These are phyloP conservation scores for Hyphopichia homilentoma DNA, from an alignment of 805 yeast species.

Conservation along the genomic window DNA sequence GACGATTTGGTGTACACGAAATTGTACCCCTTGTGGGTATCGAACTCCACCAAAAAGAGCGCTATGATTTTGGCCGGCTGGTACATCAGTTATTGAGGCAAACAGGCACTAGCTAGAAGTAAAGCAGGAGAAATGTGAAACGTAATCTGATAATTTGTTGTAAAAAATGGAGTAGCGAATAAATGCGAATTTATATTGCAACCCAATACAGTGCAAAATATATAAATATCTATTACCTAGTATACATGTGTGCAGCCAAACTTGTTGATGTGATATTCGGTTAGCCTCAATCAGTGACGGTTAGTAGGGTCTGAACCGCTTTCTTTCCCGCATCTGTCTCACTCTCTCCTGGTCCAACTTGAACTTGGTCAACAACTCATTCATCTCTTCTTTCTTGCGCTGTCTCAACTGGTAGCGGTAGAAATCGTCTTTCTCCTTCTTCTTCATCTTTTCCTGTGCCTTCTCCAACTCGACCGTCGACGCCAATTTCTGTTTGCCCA, in stretches of 20 bases:
- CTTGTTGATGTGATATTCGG: no score
- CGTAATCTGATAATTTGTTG: no score
- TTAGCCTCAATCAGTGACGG: no score
- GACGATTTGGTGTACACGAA: conserved; percentile 31
- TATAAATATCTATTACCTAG: no score
- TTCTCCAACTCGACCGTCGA: conserved; percentile 33
- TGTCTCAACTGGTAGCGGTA: conserved; percentile 96
- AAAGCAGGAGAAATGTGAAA: no score
- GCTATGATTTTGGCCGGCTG: conserved; percentile 26
- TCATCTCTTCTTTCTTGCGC: conserved; percentile 87
- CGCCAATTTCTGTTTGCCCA: conserved; percentile 50
- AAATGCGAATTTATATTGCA: no score
- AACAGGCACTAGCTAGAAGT: no score
- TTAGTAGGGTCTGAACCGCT: conserved; percentile 80
- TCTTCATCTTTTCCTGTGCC: conserved; percentile 52
- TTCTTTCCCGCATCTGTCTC: conserved; percentile 70
- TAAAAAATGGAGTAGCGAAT: no score
- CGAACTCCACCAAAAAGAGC: conserved; percentile 34
- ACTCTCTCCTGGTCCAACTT: conserved; percentile 89
- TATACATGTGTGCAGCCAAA: no score
- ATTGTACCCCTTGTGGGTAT: conserved; percentile 31
- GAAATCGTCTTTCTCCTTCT: conserved; percentile 83
- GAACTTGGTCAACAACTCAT: conserved; percentile 76
- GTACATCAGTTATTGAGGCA: no score
- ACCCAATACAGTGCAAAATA: no score